Evolutionary conservation across 352 stramenopile genomes (phyloP), one percentile per base, ranked within the genome.

Genomic region (Phytophthora parvispora): DNA sequence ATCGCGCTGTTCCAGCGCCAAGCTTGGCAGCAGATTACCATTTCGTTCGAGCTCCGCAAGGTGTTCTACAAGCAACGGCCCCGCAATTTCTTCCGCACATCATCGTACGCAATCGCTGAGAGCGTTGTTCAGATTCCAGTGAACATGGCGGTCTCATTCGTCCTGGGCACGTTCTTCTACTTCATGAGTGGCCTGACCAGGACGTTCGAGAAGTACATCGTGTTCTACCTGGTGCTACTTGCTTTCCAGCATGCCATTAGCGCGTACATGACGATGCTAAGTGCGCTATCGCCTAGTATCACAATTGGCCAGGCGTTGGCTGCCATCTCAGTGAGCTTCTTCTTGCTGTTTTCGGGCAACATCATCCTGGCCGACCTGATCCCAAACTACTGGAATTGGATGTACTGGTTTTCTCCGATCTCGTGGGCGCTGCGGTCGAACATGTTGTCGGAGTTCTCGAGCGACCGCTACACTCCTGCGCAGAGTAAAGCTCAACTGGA

Each of bases 31-130:
- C 83, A 89, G 56, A 88, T 91, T 20, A 83, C 85, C 5, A 90
- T 93, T 22, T 76, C 78, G 38, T 90, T 91, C 58, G 67, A 83
- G 78, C 52, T 97, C 34, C 86, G 92, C 24, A 75, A 84, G 32
- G 92, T 97, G 24, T 97, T 95, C 69, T 97, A 97, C 85, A 97
- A 97, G 69, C 92, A 98, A 47, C 81, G 83, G 0, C 80, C 93
- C 40, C 80, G 84, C 24, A 98, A 98, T 75, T 98, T 98, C 65
- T 98, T 97, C 70, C 85, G 88, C 2, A 92, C 92, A 3, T 77
- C 78, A 4, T 90, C 89, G 38, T 98, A 97, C 57, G 67, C 90
- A 6, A 86, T 97, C 64, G 93, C 83, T 4, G 78, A 84, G 25
- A 78, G 64, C 60, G 58, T 91, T 8, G 77, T 94, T 25, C 77